Evolutionary conservation across 805 yeast genomes (phyloP), one percentile per base, ranked within the genome.

Genomic region (Saturnispora ahearnii): DNA sequence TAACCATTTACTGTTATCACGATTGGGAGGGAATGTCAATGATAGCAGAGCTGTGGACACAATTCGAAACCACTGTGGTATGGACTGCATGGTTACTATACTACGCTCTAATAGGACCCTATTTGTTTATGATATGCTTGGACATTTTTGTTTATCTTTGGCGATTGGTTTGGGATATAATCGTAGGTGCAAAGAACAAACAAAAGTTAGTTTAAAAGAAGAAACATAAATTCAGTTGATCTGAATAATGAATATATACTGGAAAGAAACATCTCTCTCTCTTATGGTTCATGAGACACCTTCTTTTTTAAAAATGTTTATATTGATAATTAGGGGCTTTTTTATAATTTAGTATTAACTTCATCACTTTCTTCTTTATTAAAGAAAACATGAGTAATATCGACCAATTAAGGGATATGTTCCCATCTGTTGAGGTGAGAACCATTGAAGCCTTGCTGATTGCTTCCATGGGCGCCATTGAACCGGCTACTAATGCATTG

Each of bases 401-500:
- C 10, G 45, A 49, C n/a, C 48, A 87, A 40, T 72, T 91, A 54
- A 73, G 74, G 57, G 96, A 87, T 22, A 97, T 97, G 0, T 91
- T 91, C 64, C 98, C 99, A 1, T 69, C 72, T 15, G 66, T 81
- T 24, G 96, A 88, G 40, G 84, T 77, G 30, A 77, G 80, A 53
- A 77, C 81, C 58, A 73, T 87, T 54, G 79, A 81, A 49, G 89
- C 95, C 29, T 82, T 87, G 1, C 71, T 90, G 50, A 86, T 93
- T 62, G 98, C 98, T 2, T 80, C 95, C 18, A 78, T 75, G 44
- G 96, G 95, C 29, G 72, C 76, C 44, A 63, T 87, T 41, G 96
- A 88, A 58, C 82, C 86, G 1, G 95, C 96, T 1, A 91, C 91
- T 71, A 85, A 84, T 64, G 97, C 96, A 0, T 70, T 90, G 59